Conservation (phyloP, 2,329 filamentous ascomycete genomes). For the Magnaporthiopsis rhizophila region DNA sequence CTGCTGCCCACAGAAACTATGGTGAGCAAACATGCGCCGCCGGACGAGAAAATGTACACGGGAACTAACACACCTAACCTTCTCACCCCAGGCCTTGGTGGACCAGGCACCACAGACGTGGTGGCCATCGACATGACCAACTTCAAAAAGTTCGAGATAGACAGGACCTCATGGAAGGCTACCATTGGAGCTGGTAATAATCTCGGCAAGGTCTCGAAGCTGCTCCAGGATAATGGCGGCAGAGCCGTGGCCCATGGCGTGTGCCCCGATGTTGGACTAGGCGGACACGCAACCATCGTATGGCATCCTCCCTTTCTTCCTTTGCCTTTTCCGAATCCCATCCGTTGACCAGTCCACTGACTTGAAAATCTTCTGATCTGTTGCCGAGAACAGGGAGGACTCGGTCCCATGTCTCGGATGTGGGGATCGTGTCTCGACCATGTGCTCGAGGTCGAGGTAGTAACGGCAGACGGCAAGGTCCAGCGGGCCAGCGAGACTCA, state of each 20-base stretch:
- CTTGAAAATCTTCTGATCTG: background rate
- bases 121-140: slow-evolving; percentile 49
- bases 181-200: slow-evolving; percentile 45
- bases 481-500: slow-evolving; percentile 35
- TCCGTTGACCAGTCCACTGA: slow-evolving; percentile 11
- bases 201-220: slow-evolving; percentile 43
- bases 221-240: slow-evolving; percentile 40
- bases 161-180: slow-evolving; percentile 43
- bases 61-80: background rate
- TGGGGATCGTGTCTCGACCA: slow-evolving; percentile 51
- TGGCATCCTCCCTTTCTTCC: slow-evolving; percentile 12
- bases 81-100: slow-evolving; percentile 33
- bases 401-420: slow-evolving; percentile 50
- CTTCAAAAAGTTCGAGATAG: slow-evolving; percentile 44
- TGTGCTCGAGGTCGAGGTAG: slow-evolving; percentile 45
- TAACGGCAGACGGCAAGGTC: slow-evolving; percentile 47
- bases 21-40: slow-evolving; percentile 12
- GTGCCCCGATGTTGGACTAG: slow-evolving; percentile 50
- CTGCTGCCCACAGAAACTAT: slow-evolving; percentile 20
- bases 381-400: slow-evolving; percentile 35
- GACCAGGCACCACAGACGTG: slow-evolving; percentile 41
- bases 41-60: background rate
- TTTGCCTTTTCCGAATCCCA: too few species aligned
- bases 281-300: slow-evolving; percentile 50
- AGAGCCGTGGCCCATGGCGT: slow-evolving; percentile 53